Conservation (phyloP, 2,329 filamentous ascomycete genomes). For the Diaporthe sp. region DNA sequence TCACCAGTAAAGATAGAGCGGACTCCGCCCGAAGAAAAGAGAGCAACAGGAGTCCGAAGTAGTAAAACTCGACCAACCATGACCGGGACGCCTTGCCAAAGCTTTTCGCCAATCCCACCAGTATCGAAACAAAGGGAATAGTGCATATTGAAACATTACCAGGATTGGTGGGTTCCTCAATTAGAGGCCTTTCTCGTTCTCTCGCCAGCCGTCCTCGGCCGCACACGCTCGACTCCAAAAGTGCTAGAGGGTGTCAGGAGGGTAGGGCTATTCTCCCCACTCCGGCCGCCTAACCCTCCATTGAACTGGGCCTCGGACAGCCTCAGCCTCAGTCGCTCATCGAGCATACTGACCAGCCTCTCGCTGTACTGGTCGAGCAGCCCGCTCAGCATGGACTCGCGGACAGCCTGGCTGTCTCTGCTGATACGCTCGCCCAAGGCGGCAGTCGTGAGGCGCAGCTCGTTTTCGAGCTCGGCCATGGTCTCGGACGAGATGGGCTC, state of each 20-base stretch:
- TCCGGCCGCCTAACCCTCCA: neutral
- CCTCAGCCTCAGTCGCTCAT: constrained; percentile 74
- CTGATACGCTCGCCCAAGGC: constrained; percentile 70
- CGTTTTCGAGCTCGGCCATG: constrained; percentile 73
- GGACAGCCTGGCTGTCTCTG: constrained; percentile 64
- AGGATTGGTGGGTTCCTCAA: constrained; percentile 17
- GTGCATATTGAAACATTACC: constrained; percentile 29
- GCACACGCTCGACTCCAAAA: constrained; percentile 15
- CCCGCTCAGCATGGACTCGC: constrained; percentile 70
- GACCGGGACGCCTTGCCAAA: constrained; percentile 14
- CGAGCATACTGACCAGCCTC: constrained; percentile 76
- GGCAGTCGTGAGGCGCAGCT: constrained; percentile 72
- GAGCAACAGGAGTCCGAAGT: neutral
- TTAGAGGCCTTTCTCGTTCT: neutral
- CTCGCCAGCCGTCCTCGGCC: constrained; percentile 16
- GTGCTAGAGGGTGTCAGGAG: constrained; percentile 19
- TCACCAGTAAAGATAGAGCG: neutral
- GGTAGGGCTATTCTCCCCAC: constrained; percentile 5
- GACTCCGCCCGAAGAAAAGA: neutral
- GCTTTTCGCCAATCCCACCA: constrained; percentile 1
- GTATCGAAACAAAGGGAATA: constrained; percentile 9
- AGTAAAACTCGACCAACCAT: neutral
- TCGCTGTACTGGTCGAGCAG: constrained; percentile 83
- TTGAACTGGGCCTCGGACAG: constrained; percentile 36
- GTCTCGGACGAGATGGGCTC: constrained; percentile 68